Evolutionary conservation across 495 filamentous ascomycete genomes (phyloP), one percentile per base, ranked within the genome.

Genomic region (Opeltia flavorubescens): DNA sequence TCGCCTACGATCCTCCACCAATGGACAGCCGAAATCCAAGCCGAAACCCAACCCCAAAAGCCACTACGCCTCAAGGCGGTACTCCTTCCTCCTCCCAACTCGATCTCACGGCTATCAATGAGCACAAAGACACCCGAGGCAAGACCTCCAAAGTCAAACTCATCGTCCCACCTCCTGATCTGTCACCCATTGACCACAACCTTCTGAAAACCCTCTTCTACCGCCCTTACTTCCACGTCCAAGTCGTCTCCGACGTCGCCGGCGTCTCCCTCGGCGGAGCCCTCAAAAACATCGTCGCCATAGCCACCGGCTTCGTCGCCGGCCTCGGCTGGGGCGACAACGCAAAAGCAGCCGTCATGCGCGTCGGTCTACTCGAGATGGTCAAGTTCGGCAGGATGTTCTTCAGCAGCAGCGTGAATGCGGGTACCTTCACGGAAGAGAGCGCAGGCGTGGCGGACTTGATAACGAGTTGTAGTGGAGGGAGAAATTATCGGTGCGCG

Each of bases 251-350:
- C 26, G 93, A 99, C 55, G 89, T 96, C 5, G 93, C 88, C 4
- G 93, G 93, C 51, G 89, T 95, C 8, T 95, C 91, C 11, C 83
- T 99, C 45, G 83, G 87, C 25, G 93, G 93, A 13, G 93, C 93
- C 1, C 72, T 99, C 44, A 99, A 99, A 69, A 99, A 99, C 66
- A 83, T 99, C 50, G 84, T 99, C 46, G 93, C 93, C 9, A 66
- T 99, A 6, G 88, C 89, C 2, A 88, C 91, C 6, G 93, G 93
- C 44, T 96, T 91, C 69, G 87, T 96, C 47, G 86, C 89, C 44
- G 93, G 93, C 15, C 76, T 89, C 52, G 88, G 89, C 49, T 99
- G 93, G 93, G 93, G 89, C 53, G 87, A 94, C 66, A 98, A 95
- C 57, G 89, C 89, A 41, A 95, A 95, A 67, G 86, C 91, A 33